Conservation (phyloP, 495 filamentous ascomycete species). For the Articulospora tetracladia region DNA sequence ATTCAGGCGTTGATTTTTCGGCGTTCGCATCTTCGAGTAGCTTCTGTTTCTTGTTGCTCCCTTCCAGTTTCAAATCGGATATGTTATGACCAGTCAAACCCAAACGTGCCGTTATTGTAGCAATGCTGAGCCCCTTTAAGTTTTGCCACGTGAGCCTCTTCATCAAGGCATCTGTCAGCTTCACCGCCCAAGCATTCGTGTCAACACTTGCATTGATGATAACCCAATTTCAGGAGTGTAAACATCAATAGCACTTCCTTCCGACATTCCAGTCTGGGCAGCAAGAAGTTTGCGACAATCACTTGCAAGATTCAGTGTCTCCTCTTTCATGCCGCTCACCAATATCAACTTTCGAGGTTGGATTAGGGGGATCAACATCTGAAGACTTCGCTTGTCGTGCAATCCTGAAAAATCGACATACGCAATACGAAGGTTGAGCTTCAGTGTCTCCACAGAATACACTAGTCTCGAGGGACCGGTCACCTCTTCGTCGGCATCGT, state of each 20-base stretch:
- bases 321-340: conserved; percentile 70
- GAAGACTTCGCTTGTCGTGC: conserved; percentile 86
- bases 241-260: conserved; percentile 51
- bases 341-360: conserved; percentile 91
- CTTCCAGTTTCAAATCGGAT: conserved; percentile 38
- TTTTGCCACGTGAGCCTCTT: conserved; percentile 91
- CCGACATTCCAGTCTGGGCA: conserved; percentile 28
- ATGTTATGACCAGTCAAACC: conserved; percentile 25
- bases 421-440: conserved; percentile 68
- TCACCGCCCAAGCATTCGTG: conserved; percentile 95
- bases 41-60: conserved; percentile 64
- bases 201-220: conserved; percentile 89
- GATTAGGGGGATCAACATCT: conserved; percentile 93
- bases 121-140: conserved; percentile 82
- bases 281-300: conserved; percentile 76
- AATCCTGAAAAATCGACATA: conserved; percentile 90
- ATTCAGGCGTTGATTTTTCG: conserved; percentile 12
- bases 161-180: conserved; percentile 76
- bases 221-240: conserved; percentile 74
- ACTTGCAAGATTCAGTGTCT: conserved; percentile 70
- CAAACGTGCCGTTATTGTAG: conserved; percentile 73
- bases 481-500: conserved; percentile 46
- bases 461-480: conserved; percentile 73
- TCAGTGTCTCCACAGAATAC: conserved; percentile 53
- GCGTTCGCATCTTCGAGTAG: conserved; percentile 38